Evolutionary conservation across 352 stramenopile genomes (phyloP).

Genomic region (Globisporangium yorkense): DNA sequence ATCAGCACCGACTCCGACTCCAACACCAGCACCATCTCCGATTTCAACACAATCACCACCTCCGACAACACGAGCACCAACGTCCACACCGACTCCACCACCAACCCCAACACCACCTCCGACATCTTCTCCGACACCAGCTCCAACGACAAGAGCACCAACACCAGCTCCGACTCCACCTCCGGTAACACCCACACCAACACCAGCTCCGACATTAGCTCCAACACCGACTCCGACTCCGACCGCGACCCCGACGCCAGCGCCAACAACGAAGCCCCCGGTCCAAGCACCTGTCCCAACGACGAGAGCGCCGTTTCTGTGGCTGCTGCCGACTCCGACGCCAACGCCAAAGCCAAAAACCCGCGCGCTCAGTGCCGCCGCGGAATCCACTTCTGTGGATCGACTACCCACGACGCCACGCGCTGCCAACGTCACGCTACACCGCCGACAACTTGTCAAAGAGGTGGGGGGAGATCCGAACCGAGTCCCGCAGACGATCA

Average conservation of each 20-base stretch:
- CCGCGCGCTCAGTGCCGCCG: background rate
- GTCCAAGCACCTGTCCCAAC: background rate
- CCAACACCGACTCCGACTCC: background rate
- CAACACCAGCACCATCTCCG: background rate
- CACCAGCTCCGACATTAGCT: background rate
- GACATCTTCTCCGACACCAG: background rate
- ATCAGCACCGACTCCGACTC: background rate
- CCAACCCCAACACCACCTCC: background rate
- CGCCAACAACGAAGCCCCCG: constrained; percentile 1
- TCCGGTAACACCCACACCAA: background rate
- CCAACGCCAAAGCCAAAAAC: background rate
- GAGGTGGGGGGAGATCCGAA: background rate
- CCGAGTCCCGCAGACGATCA: background rate
- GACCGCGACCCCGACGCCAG: background rate
- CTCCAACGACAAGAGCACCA: background rate
- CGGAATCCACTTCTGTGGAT: background rate
- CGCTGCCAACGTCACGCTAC: background rate
- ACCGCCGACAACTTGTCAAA: background rate
- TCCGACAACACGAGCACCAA: background rate
- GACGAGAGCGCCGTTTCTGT: constrained; percentile 5
- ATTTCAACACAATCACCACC: background rate
- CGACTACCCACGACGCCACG: background rate
- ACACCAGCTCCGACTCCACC: background rate
- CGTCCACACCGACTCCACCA: background rate
- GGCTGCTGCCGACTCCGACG: constrained; percentile 1